Base-by-base conservation (phyloP, 129 eudicot genomes). In the Erigeron canadensis region DNA sequence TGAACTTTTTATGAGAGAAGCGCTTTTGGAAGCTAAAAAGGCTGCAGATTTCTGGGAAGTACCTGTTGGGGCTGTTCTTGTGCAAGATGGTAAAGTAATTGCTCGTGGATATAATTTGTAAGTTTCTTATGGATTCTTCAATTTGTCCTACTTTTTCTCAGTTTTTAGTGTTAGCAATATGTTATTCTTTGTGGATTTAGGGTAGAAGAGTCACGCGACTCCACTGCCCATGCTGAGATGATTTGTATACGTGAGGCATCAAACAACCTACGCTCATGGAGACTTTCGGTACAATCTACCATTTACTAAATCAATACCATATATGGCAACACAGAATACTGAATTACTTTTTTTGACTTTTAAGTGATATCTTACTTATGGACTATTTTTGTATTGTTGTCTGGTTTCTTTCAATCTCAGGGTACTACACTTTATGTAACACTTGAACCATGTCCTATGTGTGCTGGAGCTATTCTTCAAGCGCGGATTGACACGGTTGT, bases 201-300 rank as follows among this genome's bases (percentile, higher is more conserved):
- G 75, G 98, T 93, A 23, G 98, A 93, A 84, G 96, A 94, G 82
- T 72, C 82, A 44, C 89, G 97, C 46, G 98, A 94, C 80, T 89
- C 98, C 68, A 94, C 98, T 61, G 98, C 98, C 63, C 98, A 94
- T 82, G 98, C 97, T 4, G 98, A 94, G 82, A 89, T 94, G 88
- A 77, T 85, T 46, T 94, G 98, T 81, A 94, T 94, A 70, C 79
- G 97, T 53, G 95, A 87, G 77, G 98, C 96, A 37, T 94, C 98
- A 45, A 94, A 81, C 73, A 63, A 84, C 37, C 95, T 87, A 61
- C 87, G 77, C 60, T 70, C 98, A 21, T 94, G 98, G 98, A 89
- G 98, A 80, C 97, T 94, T 69, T 80, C 98, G 76, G 97, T 94
- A 80, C 1, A 51, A 48, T 57, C 13, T 10, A 46, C 46, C 10